Conservation (phyloP, 2,329 filamentous ascomycete species). For the Septoria petroselini region DNA sequence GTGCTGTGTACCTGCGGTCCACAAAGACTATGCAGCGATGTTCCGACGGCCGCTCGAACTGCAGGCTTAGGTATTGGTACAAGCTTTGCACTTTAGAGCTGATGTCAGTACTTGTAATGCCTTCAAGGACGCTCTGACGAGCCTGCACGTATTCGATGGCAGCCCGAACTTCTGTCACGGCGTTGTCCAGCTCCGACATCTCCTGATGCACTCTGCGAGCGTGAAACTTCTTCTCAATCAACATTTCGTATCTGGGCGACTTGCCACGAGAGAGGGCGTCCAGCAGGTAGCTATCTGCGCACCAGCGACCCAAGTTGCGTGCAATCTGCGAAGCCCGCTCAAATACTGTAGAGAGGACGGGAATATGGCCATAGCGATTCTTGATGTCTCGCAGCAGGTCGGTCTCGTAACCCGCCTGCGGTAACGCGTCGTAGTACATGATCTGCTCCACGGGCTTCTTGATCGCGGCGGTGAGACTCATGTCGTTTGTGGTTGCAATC, state of each 20-base stretch:
- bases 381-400: conserved; percentile 60
- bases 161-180: conserved; percentile 57
- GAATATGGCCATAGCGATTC: conserved; percentile 51
- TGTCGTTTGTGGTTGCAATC: conserved; percentile 73
- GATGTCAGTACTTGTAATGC: conserved; percentile 41
- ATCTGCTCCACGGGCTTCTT: conserved; percentile 59
- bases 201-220: conserved; percentile 28
- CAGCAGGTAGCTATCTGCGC: conserved; percentile 64
- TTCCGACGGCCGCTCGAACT: conserved; percentile 59
- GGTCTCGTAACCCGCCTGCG: conserved; percentile 57
- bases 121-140: conserved; percentile 16
- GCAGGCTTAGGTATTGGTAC: conserved; percentile 56
- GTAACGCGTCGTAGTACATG: conserved; percentile 54
- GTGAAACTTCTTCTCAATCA: conserved; percentile 35
- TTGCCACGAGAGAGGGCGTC: conserved; percentile 27
- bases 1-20: conserved; percentile 71
- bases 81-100: conserved; percentile 73
- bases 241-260: conserved; percentile 28
- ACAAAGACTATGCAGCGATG: conserved; percentile 86
- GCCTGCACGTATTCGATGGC: conserved; percentile 47
- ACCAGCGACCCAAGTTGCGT: conserved; percentile 74
- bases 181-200: conserved; percentile 49
- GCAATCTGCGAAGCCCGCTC: conserved; percentile 58
- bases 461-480: conserved; percentile 57
- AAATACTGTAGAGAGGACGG: conserved; percentile 57